Base-by-base conservation (phyloP, 2,329 filamentous ascomycete genomes). In the Alternaria arbusti region DNA sequence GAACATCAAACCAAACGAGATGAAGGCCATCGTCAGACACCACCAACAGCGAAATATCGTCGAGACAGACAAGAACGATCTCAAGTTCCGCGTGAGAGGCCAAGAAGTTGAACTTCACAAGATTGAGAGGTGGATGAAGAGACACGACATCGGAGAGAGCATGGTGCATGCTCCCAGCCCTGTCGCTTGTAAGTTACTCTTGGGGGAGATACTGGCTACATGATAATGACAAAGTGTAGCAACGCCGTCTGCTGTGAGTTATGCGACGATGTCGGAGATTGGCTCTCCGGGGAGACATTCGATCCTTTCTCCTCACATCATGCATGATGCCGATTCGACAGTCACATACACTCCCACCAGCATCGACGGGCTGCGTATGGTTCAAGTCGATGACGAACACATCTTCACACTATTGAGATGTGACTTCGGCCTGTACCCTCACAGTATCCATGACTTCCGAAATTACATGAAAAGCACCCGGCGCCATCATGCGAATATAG, bases 1-100 rank as follows among this genome's bases (percentile, higher is more conserved):
- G 57, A 70, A 72, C 32, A 26, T 72, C 43, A 72, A 72, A 59
- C 51, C 60, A 5, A n/a, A 65, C n/a, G 70, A 70, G 50, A 73
- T 70, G 66, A 15, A 44, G 54, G 70, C 70, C 9, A 73, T 74
- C 11, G 67, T 74, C 11, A 52, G 70, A 23, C 71, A 69, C 26
- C 61, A 26, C 7, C 70, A 74, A 30, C 45, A 56, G n/a, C 63
- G 71, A 32, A 67, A 65, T 12, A 64, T 74, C n/a, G 11, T 70
- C 6, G 65, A 75, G 23, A 22, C 22, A 11, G 23, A 64, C 22
- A 67, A 70, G 25, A 5, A 1, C 2, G 4, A 1, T 5, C 15
- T 40, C 8, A 40, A 10, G 3, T 40, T 40, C 2, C 15, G 32
- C 4, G 32, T 40, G 2, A 40, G 32, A 17, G 32, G 15, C 1